phyloP scores from a whole-genome alignment of 2,329 filamentous ascomycete species.

The Chalaropsis thielavioides region DNA sequence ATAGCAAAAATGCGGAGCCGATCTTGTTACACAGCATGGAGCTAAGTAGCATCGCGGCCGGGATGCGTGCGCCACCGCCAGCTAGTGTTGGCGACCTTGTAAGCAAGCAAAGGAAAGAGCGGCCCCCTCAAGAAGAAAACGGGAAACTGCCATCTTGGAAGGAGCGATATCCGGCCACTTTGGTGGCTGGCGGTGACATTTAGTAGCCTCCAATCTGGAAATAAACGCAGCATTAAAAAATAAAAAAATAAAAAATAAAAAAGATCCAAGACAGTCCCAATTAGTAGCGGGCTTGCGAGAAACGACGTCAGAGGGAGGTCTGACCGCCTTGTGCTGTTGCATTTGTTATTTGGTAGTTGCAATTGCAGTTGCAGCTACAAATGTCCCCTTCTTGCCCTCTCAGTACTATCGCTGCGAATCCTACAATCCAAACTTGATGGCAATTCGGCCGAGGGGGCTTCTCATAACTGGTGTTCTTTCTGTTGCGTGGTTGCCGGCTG shows the following conservation, averaged over 20 bases:
- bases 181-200: not conserved
- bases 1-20: not conserved
- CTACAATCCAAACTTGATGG: not conserved
- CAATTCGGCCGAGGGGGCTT: not conserved
- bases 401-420: not conserved
- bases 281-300: not conserved
- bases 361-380: too few species aligned
- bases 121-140: not conserved
- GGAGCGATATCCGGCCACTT: not conserved
- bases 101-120: not conserved
- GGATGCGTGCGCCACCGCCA: not conserved
- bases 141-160: not conserved
- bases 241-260: not conserved
- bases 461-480: not conserved
- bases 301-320: not conserved
- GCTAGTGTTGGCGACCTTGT: not conserved
- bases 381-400: not conserved
- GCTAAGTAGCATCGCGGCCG: conserved; percentile 8
- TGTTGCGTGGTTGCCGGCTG: not conserved
- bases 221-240: not conserved
- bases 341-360: not conserved
- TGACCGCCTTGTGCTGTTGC: not conserved
- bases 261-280: not conserved
- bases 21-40: conserved; percentile 13
- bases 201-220: not conserved